Percentiles rank a stretch among this genome's conserved stretches.
phyloP scores from a whole-genome alignment of 2,329 filamentous ascomycete species.

The Aureobasidium pullulans region DNA sequence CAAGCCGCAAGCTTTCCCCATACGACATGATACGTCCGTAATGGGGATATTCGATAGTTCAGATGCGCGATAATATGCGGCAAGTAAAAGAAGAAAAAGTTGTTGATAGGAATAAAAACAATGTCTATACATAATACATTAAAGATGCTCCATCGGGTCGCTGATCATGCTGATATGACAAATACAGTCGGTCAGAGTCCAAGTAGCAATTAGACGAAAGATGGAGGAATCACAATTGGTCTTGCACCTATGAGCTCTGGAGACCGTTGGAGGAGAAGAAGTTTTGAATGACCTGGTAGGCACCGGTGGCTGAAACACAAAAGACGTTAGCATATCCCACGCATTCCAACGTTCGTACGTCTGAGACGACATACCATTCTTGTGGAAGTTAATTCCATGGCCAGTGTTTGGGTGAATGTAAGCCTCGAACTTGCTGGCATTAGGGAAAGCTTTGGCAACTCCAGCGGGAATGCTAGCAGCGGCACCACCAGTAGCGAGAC shows the following conservation, averaged over 20 bases:
- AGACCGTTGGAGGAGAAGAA: conserved; percentile 10
- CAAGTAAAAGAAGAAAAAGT: background rate
- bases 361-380: conserved; percentile 14
- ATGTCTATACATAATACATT: conserved; percentile 1
- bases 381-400: conserved; percentile 29
- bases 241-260: conserved; percentile 7
- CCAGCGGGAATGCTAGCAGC: conserved; percentile 15
- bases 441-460: conserved; percentile 16
- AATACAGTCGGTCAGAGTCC: too few species aligned
- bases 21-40: background rate
- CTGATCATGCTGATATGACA: background rate
- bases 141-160: background rate
- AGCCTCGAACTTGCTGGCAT: conserved; percentile 14
- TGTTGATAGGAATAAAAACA: background rate
- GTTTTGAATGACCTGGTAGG: conserved; percentile 12
- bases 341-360: background rate
- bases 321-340: conserved; percentile 4
- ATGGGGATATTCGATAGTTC: background rate
- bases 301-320: conserved; percentile 8
- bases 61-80: background rate
- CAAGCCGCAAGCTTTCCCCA: background rate
- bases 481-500: conserved; percentile 19
- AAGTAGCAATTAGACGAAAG: background rate
- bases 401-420: conserved; percentile 24
- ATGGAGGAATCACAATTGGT: too few species aligned